Evolutionary conservation across 352 stramenopile species (phyloP), one percentile per base, ranked within the genome.

Genomic region (Peronospora belbahrii): DNA sequence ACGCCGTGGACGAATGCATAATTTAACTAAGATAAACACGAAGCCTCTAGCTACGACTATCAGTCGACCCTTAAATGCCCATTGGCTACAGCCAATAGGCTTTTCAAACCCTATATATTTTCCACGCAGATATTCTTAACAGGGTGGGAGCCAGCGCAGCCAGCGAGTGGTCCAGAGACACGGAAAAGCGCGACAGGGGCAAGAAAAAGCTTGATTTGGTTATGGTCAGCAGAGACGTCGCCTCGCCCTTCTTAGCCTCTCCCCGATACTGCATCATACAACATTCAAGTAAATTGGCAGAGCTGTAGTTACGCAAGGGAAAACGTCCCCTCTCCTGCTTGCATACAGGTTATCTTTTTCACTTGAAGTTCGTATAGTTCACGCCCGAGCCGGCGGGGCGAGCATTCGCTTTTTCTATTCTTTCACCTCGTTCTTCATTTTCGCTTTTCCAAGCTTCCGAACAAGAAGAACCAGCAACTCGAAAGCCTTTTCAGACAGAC

Each of bases 351-450:
- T 55, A 60, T 54, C 57, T 70, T 56, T 45, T 35, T 28, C 17
- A 65, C 64, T 82, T 61, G 56, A 8, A 8, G 9, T 69, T 67
- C 66, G 58, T 83, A 83, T 79, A 41, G 25, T 31, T 24, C 28
- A 30, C 11, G 24, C 41, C 17, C 13, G 2, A 14, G 22, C 28
- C 50, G 6, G 24, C 42, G 30, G n/a, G 25, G 22, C 37, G 11
- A 42, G 37, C 33, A 19, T 19, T 19, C 20, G 1, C 53, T 14
- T n/a, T 10, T 30, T 38, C 28, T 46, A 41, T 27, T 27, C 40
- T 34, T 31, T n/a, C n/a, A n/a, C n/a, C 22, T 30, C 24, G 15
- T 13, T 28, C 22, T 10, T 64, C 63, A 70, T 69, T 81, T 70
- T 59, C 46, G 41, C 40, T 74, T 78, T 78, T 69, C 44, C 57